These are phyloP conservation scores for Ceratobasidium papillatum DNA, from an alignment of 1,284 basidiomycete species.

Conservation along the genomic window DNA sequence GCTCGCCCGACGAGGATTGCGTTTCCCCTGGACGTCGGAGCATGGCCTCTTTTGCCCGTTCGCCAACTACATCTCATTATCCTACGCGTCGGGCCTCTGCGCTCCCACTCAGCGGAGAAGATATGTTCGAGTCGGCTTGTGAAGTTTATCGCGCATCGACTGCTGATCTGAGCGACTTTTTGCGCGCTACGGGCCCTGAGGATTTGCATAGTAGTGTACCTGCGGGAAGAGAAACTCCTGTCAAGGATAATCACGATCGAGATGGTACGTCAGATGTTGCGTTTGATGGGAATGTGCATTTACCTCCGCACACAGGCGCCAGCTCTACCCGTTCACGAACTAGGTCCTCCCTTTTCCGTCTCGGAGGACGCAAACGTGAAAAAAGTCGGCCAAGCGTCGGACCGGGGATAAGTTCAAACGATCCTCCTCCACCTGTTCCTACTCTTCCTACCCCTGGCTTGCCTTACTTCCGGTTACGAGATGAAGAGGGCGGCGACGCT, in stretches of 20 bases:
- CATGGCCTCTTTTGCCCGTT: constrained; percentile 29
- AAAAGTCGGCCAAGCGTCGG: constrained; percentile 22
- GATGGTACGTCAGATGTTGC: constrained; percentile 18
- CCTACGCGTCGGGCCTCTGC: constrained; percentile 9
- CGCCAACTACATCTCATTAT: constrained; percentile 24
- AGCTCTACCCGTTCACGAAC: constrained; percentile 27
- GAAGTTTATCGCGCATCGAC: constrained; percentile 38
- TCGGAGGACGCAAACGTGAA: constrained; percentile 34
- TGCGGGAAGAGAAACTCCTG: not conserved
- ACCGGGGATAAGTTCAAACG: not conserved
- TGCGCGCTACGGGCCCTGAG: constrained; percentile 43
- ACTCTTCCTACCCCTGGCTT: not conserved
- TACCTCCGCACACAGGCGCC: not conserved
- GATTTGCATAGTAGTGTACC: not conserved
- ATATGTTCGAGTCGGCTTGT: constrained; percentile 7
- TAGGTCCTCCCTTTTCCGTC: constrained; percentile 23
- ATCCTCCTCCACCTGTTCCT: constrained; percentile 13
- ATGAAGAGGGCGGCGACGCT: not conserved
- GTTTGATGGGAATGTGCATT: not conserved
- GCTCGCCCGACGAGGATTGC: not conserved
- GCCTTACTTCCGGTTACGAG: not conserved
- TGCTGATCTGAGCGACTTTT: constrained; percentile 42
- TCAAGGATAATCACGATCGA: constrained; percentile 1
- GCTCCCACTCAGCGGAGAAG: constrained; percentile 5
- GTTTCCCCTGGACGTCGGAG: constrained; percentile 3